A percentile compares a stretch with the other conserved stretches of the same genome.
Evolutionary conservation across 257 asterid genomes (phyloP).

Genomic region (Thymus quinquecostatus): DNA sequence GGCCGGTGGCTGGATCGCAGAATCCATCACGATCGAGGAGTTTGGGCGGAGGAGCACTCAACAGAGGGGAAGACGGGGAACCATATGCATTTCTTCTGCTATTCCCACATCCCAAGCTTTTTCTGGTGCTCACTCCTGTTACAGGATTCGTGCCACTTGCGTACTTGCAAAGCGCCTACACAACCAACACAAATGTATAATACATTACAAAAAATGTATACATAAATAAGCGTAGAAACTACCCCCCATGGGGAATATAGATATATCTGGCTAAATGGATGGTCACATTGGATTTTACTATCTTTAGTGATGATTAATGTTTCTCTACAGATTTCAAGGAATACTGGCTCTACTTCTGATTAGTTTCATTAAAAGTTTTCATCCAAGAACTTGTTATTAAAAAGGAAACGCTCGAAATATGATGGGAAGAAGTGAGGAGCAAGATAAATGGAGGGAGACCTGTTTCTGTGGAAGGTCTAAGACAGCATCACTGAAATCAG

Average conservation of each 20-base stretch:
- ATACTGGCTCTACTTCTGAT: neutral
- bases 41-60: conserved; percentile 87
- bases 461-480: conserved; percentile 85
- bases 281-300: neutral
- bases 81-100: conserved; percentile 89
- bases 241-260: no score
- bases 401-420: neutral
- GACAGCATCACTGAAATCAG: conserved; percentile 96
- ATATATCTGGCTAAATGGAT: neutral
- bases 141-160: conserved; percentile 88
- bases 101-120: conserved; percentile 93
- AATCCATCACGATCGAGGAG: conserved; percentile 92
- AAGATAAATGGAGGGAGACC: conserved; percentile 43
- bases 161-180: conserved; percentile 92
- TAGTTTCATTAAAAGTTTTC: neutral
- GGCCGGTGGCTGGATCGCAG: conserved; percentile 81
- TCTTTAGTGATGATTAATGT: neutral
- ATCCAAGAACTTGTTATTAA: neutral
- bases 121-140: conserved; percentile 91
- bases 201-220: neutral
- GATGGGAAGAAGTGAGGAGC: neutral
- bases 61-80: conserved; percentile 90
- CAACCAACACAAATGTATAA: neutral
- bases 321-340: neutral
- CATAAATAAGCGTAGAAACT: no score